Evolutionary conservation across 371 early-diverging fungal genomes (phyloP).

Genomic region (Funneliformis caledonium): DNA sequence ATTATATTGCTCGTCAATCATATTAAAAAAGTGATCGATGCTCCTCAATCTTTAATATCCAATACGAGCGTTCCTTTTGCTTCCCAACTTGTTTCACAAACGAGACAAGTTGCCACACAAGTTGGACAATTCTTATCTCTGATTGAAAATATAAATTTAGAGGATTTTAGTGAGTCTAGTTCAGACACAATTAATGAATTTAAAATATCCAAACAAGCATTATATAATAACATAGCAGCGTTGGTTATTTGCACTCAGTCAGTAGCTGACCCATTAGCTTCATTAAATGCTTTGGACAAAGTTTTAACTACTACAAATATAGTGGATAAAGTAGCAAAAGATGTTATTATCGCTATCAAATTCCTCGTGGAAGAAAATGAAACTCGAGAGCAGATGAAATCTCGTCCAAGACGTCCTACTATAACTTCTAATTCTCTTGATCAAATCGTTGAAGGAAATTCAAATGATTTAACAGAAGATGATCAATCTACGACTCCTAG

Average conservation of each 20-base stretch:
- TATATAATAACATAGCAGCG: slow-evolving; percentile 72
- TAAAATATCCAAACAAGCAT: slow-evolving; percentile 64
- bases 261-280: slow-evolving; percentile 58
- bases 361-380: slow-evolving; percentile 51
- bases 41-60: too few species aligned
- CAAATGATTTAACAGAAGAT: not conserved
- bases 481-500: not conserved
- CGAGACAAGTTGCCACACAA: slow-evolving; percentile 48
- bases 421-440: not conserved
- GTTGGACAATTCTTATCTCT: slow-evolving; percentile 49
- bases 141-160: slow-evolving; percentile 47
- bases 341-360: slow-evolving; percentile 46
- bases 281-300: slow-evolving; percentile 22
- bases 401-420: not conserved
- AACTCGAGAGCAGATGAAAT: slow-evolving; percentile 37
- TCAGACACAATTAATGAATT: slow-evolving; percentile 60
- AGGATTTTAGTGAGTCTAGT: slow-evolving; percentile 47
- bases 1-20: slow-evolving; percentile 13
- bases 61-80: slow-evolving; percentile 41
- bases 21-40: slow-evolving; percentile 7
- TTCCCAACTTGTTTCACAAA: slow-evolving; percentile 48
- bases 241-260: slow-evolving; percentile 69
- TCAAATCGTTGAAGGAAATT: not conserved
- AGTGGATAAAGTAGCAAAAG: slow-evolving; percentile 50
- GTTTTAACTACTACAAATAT: slow-evolving; percentile 33